Evolutionary conservation across 257 asterid species (phyloP), one percentile per base, ranked within the genome.

Genomic region (Euphrasia confusa): DNA sequence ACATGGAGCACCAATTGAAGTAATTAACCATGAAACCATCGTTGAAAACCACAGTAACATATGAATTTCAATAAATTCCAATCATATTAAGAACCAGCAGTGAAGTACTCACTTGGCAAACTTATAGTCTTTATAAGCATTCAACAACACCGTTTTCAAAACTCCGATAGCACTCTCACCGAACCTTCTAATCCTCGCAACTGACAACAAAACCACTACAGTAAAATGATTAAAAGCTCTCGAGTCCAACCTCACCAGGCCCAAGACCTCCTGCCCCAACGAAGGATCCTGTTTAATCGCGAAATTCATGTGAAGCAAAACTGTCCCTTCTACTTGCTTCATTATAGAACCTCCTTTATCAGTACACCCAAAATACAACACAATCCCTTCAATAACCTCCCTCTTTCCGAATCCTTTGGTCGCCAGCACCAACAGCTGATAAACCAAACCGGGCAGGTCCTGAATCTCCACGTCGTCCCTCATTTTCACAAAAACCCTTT

Each of bases 271-370:
- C 80, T 79, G 85, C 58, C 87, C 97, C 71, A 89, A 74, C 2
- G 97, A 86, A 5, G 90, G 88, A 49, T 89, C 90, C 80, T 89
- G 95, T 78, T 86, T 89, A 54, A 86, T 94, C 2, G 95, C 91
- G 54, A 89, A 89, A 80, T 86, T 86, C 73, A 89, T 84, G 66
- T 89, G 95, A 70, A 89, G 90, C 78, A 89, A 72, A 56, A 86
- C 97, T 30, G 97, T 89, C 77, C 95, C 97, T 69, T 89, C 95
- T 10, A 86, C 86, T 72, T 89, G 95, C 68, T 82, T 84, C 81
- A 78, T 82, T 48, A 75, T 78, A 24, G 86, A 81, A n/a, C 95
- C 76, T 4, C 78, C 81, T 57, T 76, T 69, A 49, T 63, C 72
- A 55, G 56, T 63, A 59, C 74, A 76, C 61, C 88, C 95, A 57